Evolutionary conservation across 805 yeast genomes (phyloP), one percentile per base, ranked within the genome.

Genomic region (Kazachstania martiniae): DNA sequence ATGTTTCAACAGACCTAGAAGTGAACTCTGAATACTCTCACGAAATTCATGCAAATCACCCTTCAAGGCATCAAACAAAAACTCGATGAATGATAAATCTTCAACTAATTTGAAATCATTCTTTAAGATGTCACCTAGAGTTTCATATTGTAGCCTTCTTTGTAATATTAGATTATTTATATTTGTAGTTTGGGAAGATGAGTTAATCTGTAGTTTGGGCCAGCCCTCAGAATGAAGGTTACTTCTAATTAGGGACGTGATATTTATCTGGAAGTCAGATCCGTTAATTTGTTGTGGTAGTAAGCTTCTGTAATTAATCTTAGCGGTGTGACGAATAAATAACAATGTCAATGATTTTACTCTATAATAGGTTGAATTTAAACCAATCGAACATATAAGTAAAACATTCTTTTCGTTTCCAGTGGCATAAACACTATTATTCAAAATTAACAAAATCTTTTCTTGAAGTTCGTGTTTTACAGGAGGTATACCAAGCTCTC

Each of bases 141-240:
- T 77, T 50, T 83, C 94, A 47, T 84, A 87, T 43, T 81, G 84
- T 24, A 66, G 56, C 44, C 69, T 67, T 43, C 91, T 65, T 42
- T 72, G 77, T 4, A 56, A 43, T 3, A 70, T 38, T 2, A 63
- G 44, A 27, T 56, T 61, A 33, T 61, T 58, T 12, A 61, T 59
- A 9, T 63, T 60, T 2, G 58, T 61, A 0, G 53, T 53, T n/a
- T n/a, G n/a, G n/a, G n/a, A n/a, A 2, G 47, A 35, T 7, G 49
- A 27, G 12, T 51, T 48, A 9, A 59, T 42, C 28, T 60, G 63
- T 28, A 66, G 41, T 36, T 52, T 59, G 5, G 81, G 81, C 81
- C 80, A 74, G 3, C 81, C 81, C 34, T 71, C 77, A 14, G 65
- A 53, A 33, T 65, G 55, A 3, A 81, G 50, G 36, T 63, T 70